A percentile compares a stretch with the other conserved stretches of the same genome.
These are phyloP conservation scores for Capsicum rhomboideum DNA, from an alignment of 257 asterid species.

Conservation along the genomic window DNA sequence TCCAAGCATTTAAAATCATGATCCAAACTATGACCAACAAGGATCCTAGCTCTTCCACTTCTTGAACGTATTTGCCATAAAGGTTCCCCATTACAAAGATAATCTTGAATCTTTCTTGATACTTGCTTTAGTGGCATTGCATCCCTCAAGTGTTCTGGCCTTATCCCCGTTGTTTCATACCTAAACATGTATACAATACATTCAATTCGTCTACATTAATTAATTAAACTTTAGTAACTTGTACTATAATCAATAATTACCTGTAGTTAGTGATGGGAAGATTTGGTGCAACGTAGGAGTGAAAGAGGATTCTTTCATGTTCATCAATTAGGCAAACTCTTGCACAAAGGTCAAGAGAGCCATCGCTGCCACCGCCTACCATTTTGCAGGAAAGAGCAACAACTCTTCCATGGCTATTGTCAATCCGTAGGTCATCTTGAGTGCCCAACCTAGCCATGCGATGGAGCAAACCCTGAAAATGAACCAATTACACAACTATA, in stretches of 20 bases:
- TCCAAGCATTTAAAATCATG: conserved; percentile 77
- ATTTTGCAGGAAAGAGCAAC: conserved; percentile 84
- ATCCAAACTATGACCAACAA: conserved; percentile 82
- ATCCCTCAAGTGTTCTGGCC: conserved; percentile 66
- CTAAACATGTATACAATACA: conserved; percentile 12
- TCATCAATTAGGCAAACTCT: conserved; percentile 79
- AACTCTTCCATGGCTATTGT: conserved; percentile 44
- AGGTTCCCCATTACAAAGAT: conserved; percentile 82
- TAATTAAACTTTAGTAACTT: neutral
- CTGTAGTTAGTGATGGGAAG: conserved; percentile 74
- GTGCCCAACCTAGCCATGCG: conserved; percentile 72
- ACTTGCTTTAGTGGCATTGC: conserved; percentile 69
- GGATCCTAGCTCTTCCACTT: conserved; percentile 67
- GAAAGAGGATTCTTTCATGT: conserved; percentile 56
- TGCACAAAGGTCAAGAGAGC: conserved; percentile 75
- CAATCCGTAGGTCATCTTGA: conserved; percentile 64
- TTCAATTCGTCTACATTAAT: neutral
- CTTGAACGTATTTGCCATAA: conserved; percentile 74
- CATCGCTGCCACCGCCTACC: conserved; percentile 93
- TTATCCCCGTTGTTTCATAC: conserved; percentile 72
- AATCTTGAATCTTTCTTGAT: conserved; percentile 71
- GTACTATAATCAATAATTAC: conserved; percentile 11
- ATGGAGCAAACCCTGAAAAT: conserved; percentile 39
- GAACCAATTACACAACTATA: neutral
- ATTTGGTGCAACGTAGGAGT: conserved; percentile 63